Percentiles rank a stretch among this genome's conserved stretches.
phyloP scores from a whole-genome alignment of 768 basidiomycete genomes.

The Podaxis rugospora region DNA sequence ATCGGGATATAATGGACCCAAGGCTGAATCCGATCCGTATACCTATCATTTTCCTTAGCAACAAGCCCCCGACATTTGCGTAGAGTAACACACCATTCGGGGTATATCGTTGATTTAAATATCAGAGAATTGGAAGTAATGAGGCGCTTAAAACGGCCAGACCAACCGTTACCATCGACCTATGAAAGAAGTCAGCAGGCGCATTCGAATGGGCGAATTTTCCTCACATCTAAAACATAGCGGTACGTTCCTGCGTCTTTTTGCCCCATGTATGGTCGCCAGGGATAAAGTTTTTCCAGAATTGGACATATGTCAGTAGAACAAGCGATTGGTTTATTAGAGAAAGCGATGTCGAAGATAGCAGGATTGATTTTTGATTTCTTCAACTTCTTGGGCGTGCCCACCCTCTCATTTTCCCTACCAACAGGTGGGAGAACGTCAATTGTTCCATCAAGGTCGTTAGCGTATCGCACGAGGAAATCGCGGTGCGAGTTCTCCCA shows the following conservation, averaged over 20 bases:
- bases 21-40: conserved; percentile 49
- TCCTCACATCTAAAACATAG: conserved; percentile 53
- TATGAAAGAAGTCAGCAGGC: conserved; percentile 14
- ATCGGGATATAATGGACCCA: conserved; percentile 77
- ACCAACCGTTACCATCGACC: conserved; percentile 68
- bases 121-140: conserved; percentile 59
- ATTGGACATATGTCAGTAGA: conserved; percentile 34
- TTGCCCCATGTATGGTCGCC: conserved; percentile 37
- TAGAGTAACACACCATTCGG: conserved; percentile 52
- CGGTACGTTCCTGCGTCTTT: conserved; percentile 53
- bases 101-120: conserved; percentile 69
- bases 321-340: conserved; percentile 40
- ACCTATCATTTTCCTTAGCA: conserved; percentile 33
- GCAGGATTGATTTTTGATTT: conserved; percentile 45
- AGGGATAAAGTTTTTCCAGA: conserved; percentile 45
- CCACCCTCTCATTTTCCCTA: conserved; percentile 26
- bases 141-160: conserved; percentile 62
- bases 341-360: conserved; percentile 59
- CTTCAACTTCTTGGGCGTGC: conserved; percentile 25
- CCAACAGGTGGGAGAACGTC: conserved; percentile 32
- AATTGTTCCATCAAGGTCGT: conserved; percentile 34
- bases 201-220: background rate
- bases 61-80: background rate
- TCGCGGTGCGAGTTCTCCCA: conserved; percentile 52
- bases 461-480: conserved; percentile 39